Evolutionary conservation across 1,284 basidiomycete species (phyloP), one percentile per base, ranked within the genome.

Genomic region (Trichosporon ovoides): DNA sequence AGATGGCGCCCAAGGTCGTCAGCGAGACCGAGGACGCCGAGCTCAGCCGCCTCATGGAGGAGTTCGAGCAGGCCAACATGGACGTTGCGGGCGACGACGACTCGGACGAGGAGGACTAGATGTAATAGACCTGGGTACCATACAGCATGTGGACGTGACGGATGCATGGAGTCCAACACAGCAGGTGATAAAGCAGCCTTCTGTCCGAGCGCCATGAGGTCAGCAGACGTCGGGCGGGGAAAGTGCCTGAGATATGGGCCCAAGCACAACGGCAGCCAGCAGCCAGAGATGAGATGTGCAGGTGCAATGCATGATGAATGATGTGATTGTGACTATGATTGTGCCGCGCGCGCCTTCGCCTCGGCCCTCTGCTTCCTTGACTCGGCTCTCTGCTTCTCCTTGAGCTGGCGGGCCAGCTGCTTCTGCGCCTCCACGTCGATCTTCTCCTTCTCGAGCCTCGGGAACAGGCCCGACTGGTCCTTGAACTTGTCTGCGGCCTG

Each of bases 1-100:
- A 98, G 83, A 98, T 98, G 94, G 91, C 85, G 90, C 93, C 93
- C 66, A 97, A 96, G 82, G 91, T 92, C 11, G 88, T 97, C 52
- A 91, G 89, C n/a, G 94, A 96, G 76, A 91, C 89, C 7, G 94
- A 97, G 77, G 94, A 97, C 76, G 87, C 91, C 65, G 93, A 96
- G 75, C 84, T 97, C 66, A 91, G 91, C 7, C 87, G 90, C 65
- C 86, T 94, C 70, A 96, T 97, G 92, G 91, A 88, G 52, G 89
- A 91, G 76, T 91, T 88, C 34, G 87, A 87, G 61, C 83, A 85
- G 71, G 92, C 94, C 78, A 97, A 97, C 75, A 89, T 87, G 36
- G 92, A 96, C 73, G 90, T 96, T 1, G 92, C 90, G 24, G 93
- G 92, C 59, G 92, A 95, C 76, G 91, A 94, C 68, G 76, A 78